A percentile compares a stretch with the other conserved stretches of the same genome.
Evolutionary conservation across 768 basidiomycete species (phyloP).

Genomic region (Lentinula sp.): DNA sequence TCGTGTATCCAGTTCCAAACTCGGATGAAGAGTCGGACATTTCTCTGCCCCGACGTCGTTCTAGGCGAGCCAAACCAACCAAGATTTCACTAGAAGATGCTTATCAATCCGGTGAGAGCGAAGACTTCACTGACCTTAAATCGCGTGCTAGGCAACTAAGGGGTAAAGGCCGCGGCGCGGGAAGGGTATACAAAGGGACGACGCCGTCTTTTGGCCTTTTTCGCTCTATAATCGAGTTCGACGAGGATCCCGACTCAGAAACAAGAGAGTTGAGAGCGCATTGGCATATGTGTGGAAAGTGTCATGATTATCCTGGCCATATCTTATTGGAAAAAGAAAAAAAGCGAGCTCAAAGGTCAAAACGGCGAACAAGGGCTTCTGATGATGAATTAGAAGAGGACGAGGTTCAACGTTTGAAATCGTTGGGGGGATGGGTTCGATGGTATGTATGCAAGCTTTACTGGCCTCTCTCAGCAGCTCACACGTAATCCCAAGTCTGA

Average conservation of each 20-base stretch:
- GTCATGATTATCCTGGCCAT: conserved; percentile 56
- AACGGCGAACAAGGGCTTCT: conserved; percentile 31
- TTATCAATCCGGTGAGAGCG: conserved; percentile 22
- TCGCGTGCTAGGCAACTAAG: conserved; percentile 1
- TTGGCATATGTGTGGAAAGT: conserved; percentile 67
- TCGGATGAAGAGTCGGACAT: conserved; percentile 24
- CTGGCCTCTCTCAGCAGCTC: background rate
- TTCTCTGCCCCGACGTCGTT: conserved; percentile 37
- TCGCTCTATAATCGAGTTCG: conserved; percentile 33
- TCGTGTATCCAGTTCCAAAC: conserved; percentile 19
- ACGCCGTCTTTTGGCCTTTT: conserved; percentile 40
- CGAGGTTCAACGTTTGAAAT: conserved; percentile 42
- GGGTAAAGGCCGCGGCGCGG: background rate
- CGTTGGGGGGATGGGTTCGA: conserved; percentile 77
- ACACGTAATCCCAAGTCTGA: conserved; percentile 42
- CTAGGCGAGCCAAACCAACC: conserved; percentile 34
- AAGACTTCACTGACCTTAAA: conserved; percentile 22
- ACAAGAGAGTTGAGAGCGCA: conserved; percentile 52
- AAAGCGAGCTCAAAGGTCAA: conserved; percentile 33
- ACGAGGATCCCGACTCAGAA: conserved; percentile 53
- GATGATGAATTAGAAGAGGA: conserved; percentile 52
- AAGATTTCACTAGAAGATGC: conserved; percentile 28
- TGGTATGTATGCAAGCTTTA: conserved; percentile 43
- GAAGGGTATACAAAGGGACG: conserved; percentile 15
- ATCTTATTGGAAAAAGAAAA: conserved; percentile 31